phyloP scores from a whole-genome alignment of 116 monocot genomes.

The Zostera marina region DNA sequence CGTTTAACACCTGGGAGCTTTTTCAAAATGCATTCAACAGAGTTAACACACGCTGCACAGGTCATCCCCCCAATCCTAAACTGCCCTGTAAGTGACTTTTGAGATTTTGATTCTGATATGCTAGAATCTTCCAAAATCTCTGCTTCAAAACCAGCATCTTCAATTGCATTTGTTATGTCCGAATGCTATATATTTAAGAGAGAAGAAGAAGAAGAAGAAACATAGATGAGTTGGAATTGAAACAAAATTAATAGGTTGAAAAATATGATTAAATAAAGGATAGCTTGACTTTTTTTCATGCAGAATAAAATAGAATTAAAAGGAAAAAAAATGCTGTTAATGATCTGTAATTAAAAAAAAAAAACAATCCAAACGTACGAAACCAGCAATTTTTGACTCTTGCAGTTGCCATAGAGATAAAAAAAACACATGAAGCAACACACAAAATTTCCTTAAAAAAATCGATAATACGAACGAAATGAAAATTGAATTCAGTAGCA shows the following conservation, averaged over 20 bases:
- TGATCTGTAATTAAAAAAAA: too few species aligned
- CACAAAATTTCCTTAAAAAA: not conserved
- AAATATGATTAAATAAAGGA: not conserved
- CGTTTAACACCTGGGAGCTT: constrained; percentile 86
- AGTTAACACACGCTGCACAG: constrained; percentile 87
- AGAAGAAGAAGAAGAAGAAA: not conserved
- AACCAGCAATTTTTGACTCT: too few species aligned
- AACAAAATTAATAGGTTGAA: not conserved
- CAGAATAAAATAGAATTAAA: too few species aligned
- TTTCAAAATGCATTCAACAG: constrained; percentile 74
- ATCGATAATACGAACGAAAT: too few species aligned
- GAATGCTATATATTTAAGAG: constrained; percentile 26
- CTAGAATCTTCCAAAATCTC: constrained; percentile 56
- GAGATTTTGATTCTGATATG: constrained; percentile 20
- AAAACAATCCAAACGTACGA: too few species aligned
- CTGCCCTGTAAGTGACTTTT: constrained; percentile 48
- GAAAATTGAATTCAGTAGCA: constrained; percentile 3
- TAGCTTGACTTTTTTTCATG: too few species aligned
- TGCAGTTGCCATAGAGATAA: too few species aligned
- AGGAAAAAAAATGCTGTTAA: too few species aligned
- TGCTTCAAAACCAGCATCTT: constrained; percentile 94
- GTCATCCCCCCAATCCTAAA: constrained; percentile 96
- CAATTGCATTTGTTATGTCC: constrained; percentile 75
- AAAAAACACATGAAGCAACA: constrained; percentile 1
- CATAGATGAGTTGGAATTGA: not conserved